phyloP scores from a whole-genome alignment of 1,139 yeast genomes.

The Protomyces arabidopsidicola region DNA sequence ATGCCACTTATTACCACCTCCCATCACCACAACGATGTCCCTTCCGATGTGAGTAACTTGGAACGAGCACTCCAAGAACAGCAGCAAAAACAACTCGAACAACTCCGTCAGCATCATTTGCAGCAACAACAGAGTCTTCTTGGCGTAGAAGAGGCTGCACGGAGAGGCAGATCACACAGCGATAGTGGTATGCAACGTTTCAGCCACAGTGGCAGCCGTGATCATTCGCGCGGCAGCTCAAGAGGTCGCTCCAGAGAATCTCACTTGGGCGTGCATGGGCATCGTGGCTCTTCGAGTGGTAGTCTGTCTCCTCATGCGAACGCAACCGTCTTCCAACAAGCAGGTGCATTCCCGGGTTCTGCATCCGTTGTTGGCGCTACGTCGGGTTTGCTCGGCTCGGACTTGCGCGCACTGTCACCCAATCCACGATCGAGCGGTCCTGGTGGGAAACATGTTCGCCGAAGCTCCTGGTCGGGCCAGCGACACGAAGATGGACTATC shows the following conservation, averaged over 20 bases:
- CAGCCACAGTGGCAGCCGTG: background rate
- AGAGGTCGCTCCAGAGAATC: background rate
- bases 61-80: background rate
- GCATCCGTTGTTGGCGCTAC: background rate
- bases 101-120: background rate
- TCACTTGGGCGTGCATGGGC: background rate
- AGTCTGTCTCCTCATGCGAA: background rate
- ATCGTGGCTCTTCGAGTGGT: background rate
- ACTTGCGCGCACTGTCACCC: background rate
- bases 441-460: background rate
- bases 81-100: background rate
- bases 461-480: constrained; percentile 14
- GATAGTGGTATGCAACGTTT: background rate
- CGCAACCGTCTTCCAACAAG: background rate
- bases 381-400: background rate
- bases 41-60: background rate
- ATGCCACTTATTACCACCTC: constrained; percentile 22
- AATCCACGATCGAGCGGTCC: background rate
- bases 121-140: background rate
- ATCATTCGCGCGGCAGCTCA: background rate
- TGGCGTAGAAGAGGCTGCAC: background rate
- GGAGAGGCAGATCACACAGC: background rate
- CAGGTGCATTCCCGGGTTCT: background rate
- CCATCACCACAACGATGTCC: background rate
- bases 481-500: background rate